Evolutionary conservation across 202 grass and related monocot genomes (phyloP), one percentile per base, ranked within the genome.

Genomic region (Saccharum hybrid): DNA sequence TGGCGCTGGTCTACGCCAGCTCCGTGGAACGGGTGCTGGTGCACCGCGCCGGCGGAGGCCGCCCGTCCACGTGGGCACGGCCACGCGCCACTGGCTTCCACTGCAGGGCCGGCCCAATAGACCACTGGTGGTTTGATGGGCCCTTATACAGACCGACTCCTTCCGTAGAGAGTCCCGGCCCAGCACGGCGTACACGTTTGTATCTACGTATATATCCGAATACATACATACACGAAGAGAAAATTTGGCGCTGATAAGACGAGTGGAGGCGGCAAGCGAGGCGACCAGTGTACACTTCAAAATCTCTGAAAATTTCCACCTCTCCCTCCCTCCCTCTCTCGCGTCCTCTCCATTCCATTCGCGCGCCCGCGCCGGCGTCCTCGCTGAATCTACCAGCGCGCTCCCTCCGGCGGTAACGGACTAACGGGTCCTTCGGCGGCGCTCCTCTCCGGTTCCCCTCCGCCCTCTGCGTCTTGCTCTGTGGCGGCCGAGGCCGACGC

Each of bases 211-310:
- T 26, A 26, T 26, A 49, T 83, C 22, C 43, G 30, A 12, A 54
- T n/a, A 15, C 46, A 6, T 6, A 52, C 16, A 4, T 48, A 66
- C 45, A 8, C 10, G 14, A 33, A 16, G 14, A 69, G 45, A 41
- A 30, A n/a, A 15, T 59, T 16, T 31, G 36, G 65, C 11, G 65
- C 6, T 22, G 57, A 21, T 49, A 73, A 46, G 68, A 56, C 6
- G 64, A 61, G 60, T 23, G 77, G 64, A 77, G 72, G 83, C 88
- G 88, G 79, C 88, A 86, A 70, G 63, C 46, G 77, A 81, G 48
- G 48, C n/a, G 26, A 49, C n/a, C 10, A 21, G 79, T 56, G 85
- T 87, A 5, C 34, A 36, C 34, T 36, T 87, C 85, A 82, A 87
- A 86, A 56, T 13, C 67, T 69, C 13, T 23, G 52, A 81, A 39